Conservation (phyloP, 1,284 basidiomycete species). For the Ceratobasidium sp. region DNA sequence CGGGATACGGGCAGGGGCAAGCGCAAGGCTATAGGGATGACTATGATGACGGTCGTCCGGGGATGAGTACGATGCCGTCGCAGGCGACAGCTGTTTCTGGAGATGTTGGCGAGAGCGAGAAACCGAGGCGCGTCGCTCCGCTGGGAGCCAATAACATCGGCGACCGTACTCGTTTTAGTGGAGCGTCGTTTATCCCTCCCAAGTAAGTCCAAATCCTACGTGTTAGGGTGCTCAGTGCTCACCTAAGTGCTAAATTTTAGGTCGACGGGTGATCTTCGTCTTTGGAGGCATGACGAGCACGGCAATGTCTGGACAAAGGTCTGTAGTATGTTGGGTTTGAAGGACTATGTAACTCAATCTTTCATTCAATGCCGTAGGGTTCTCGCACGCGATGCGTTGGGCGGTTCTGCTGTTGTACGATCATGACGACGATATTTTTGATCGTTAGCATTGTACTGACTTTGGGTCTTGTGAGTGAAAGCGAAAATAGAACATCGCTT, state of each 20-base stretch:
- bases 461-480: slow-evolving; percentile 45
- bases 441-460: slow-evolving; percentile 47
- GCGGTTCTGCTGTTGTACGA: slow-evolving; percentile 49
- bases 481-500: not conserved
- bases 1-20: slow-evolving; percentile 17
- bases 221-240: not conserved
- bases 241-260: slow-evolving; percentile 16
- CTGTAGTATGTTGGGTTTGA: not conserved
- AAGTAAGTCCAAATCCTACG: slow-evolving; percentile 16
- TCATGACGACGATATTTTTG: slow-evolving; percentile 48
- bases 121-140: slow-evolving; percentile 4
- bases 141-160: slow-evolving; percentile 6
- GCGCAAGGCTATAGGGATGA: slow-evolving; percentile 29
- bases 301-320: slow-evolving; percentile 51
- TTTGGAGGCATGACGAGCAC: slow-evolving; percentile 50
- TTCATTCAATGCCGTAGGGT: slow-evolving; percentile 4
- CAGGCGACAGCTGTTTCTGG: slow-evolving; percentile 21
- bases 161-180: slow-evolving; percentile 23
- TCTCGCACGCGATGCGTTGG: slow-evolving; percentile 45
- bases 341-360: not conserved
- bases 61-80: slow-evolving; percentile 34
- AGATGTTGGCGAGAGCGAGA: slow-evolving; percentile 19
- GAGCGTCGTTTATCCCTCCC: slow-evolving; percentile 29
- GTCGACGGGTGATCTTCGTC: slow-evolving; percentile 48
- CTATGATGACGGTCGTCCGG: slow-evolving; percentile 35